Base-by-base conservation (phyloP, 2,329 filamentous ascomycete species). In the Capronia epimyces region DNA sequence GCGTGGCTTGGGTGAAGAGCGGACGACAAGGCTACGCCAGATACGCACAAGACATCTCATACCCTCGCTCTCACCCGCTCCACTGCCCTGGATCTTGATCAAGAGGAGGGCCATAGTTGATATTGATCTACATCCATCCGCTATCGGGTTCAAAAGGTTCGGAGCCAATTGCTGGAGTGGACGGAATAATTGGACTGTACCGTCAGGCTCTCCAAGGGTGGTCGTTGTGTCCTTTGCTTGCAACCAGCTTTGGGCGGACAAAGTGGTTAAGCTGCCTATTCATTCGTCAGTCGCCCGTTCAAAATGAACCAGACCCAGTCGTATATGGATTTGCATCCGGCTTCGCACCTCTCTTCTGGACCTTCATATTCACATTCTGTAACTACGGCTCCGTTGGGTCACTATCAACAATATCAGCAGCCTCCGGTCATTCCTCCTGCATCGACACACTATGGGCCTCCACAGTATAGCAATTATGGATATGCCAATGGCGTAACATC, bases 271-370 rank as follows among this genome's bases (percentile, higher is more conserved):
- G 29, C 46, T 46, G 22, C 27, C 24, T 34, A 21, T 39, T 27
- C 32, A 24, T 16, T 29, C 34, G 32, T 43, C 52, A 16, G 22
- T 44, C 15, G 36, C 22, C 24, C 29, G 46, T 40, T 27, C 59
- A 75, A 67, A 70, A 95, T 96, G 90, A 95, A 95, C 74, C 84
- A 86, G 70, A 79, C 80, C 63, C 80, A 82, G 64, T 77, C 82
- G 61, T 91, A 95, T 63, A 87, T 94, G 83, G 93, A 95, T 69
- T 89, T 93, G 65, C 79, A 84, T 66, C 46, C 56, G 12, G 75
- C 80, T 58, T 73, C 78, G 63, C 87, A 93, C 70, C 84, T 94
- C 75, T 86, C 87, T 62, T 80, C 83, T 60, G 84, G 84, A 54
- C 87, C 87, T 67, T 77, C 82, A 53, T 86, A 86, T 52, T 84